These are phyloP conservation scores for Rhodotorula sp. DNA, from an alignment of 1,284 basidiomycete species.

Conservation along the genomic window DNA sequence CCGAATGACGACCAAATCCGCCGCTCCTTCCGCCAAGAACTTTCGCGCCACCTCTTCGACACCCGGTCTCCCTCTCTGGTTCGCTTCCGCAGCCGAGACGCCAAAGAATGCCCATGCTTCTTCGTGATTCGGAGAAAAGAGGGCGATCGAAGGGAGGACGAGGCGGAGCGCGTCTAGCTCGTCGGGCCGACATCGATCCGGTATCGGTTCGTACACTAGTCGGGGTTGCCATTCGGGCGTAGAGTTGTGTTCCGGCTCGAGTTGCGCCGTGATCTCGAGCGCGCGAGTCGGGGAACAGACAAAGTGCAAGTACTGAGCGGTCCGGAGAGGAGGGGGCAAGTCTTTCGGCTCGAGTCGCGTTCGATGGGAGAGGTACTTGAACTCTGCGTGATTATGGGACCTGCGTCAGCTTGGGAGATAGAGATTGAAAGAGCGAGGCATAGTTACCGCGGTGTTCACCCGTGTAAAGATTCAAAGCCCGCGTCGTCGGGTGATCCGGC, in stretches of 20 bases:
- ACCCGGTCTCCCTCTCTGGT: slow-evolving; percentile 6
- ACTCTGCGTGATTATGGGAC: slow-evolving; percentile 54
- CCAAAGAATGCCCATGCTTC: slow-evolving; percentile 52
- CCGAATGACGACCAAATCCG: slow-evolving; percentile 63
- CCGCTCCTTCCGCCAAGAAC: slow-evolving; percentile 50
- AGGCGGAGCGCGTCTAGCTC: slow-evolving; percentile 67
- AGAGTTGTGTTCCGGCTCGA: slow-evolving; percentile 31
- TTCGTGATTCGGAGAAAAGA: slow-evolving; percentile 53
- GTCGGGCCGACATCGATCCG: slow-evolving; percentile 68
- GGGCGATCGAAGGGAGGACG: slow-evolving; percentile 60
- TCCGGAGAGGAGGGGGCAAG: slow-evolving; percentile 41
- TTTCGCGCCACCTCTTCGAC: slow-evolving; percentile 38
- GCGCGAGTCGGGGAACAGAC: slow-evolving; percentile 79
- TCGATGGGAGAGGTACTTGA: slow-evolving; percentile 74
- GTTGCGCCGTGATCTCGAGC: slow-evolving; percentile 56
- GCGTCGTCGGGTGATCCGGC: slow-evolving; percentile 59
- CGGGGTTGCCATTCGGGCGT: slow-evolving; percentile 51
- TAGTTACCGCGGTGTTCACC: slow-evolving; percentile 66
- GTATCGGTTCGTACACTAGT: slow-evolving; percentile 42
- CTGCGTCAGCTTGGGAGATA: background rate
- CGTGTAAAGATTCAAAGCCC: slow-evolving; percentile 72
- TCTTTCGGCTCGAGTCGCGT: slow-evolving; percentile 52
- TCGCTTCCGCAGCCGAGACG: slow-evolving; percentile 14
- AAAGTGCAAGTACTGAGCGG: slow-evolving; percentile 69
- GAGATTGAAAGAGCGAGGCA: too few relatives aligned